Base-by-base conservation (phyloP, 176 grass and related monocot genomes). In the Panicum miliaceum region DNA sequence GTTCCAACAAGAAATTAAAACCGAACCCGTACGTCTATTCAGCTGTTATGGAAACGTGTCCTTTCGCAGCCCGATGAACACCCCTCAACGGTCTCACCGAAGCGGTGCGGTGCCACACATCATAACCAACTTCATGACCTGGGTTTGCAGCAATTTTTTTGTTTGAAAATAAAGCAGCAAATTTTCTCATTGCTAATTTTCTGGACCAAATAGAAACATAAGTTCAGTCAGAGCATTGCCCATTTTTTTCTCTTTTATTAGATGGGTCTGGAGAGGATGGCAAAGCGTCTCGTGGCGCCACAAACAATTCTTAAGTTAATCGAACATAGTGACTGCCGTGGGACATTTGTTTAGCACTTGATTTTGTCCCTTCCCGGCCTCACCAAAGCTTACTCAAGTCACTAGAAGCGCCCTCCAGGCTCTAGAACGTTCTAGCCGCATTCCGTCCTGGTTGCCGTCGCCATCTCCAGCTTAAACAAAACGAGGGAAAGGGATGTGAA, bases 341-440 rank as follows among this genome's bases (percentile, higher is more conserved):
- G 25, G 6, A 46, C 53, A 62, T 37, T 52, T 23, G 20, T 63
- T 82, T 74, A 51, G 37, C 59, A 48, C 20, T 34, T 46, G 9
- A 15, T 20, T n/a, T 10, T 25, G 26, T 36, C 20, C 54, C 25
- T 72, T n/a, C 20, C 29, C 4, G 12, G 35, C 19, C 18, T 50
- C 68, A 3, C 54, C 5, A 15, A 47, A 60, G 51, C 25, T 15
- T 62, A 3, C 58, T 58, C 51, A 71, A 32, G 26, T 45, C 80
- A 69, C 12, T 71, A 34, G 77, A 65, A 66, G 45, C 12, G 15
- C 3, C 29, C 16, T 67, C 43, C 18, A 38, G 29, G 6, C 19
- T 64, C 69, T 83, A 83, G 69, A 73, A 74, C 45, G n/a, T 74
- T 74, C 56, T 73, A 7, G 29, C 26, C 13, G 50, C 19, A 23